A percentile compares a stretch with the other conserved stretches of the same genome.
These are phyloP conservation scores for Macrocybe gigantea DNA, from an alignment of 768 basidiomycete genomes.

Conservation along the genomic window DNA sequence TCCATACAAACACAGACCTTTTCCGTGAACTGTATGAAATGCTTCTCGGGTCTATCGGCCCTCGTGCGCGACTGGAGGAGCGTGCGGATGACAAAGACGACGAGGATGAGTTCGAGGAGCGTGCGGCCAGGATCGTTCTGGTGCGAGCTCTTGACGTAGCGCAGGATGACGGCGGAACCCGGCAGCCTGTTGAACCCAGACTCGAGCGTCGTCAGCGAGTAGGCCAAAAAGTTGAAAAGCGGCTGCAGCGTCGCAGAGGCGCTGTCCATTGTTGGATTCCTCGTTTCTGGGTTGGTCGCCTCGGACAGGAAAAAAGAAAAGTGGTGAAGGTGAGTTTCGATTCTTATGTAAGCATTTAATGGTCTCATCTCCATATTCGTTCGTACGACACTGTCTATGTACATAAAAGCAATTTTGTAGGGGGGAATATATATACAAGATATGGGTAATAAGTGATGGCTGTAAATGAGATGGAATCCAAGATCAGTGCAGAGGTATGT, in stretches of 20 bases:
- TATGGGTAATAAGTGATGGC: too few species aligned
- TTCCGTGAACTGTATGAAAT: slow-evolving; percentile 87
- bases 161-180: slow-evolving; percentile 76
- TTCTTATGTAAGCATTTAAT: too few species aligned
- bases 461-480: too few species aligned
- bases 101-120: slow-evolving; percentile 80
- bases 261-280: slow-evolving; percentile 21
- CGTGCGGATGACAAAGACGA: slow-evolving; percentile 85
- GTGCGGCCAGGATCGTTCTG: slow-evolving; percentile 94
- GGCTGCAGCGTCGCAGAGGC: slow-evolving; percentile 34
- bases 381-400: too few species aligned
- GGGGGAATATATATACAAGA: too few species aligned
- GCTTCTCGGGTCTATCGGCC: slow-evolving; percentile 76
- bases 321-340: background rate
- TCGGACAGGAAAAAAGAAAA: background rate
- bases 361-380: too few species aligned
- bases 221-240: slow-evolving; percentile 61
- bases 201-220: slow-evolving; percentile 53
- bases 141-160: slow-evolving; percentile 93
- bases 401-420: too few species aligned
- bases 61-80: slow-evolving; percentile 87
- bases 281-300: slow-evolving; percentile 1
- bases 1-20: slow-evolving; percentile 50
- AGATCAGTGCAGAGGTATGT: too few species aligned
- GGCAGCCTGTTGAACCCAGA: slow-evolving; percentile 69